Base-by-base conservation (phyloP, 148 eudicot genomes). In the Fallopia convolvulus region DNA sequence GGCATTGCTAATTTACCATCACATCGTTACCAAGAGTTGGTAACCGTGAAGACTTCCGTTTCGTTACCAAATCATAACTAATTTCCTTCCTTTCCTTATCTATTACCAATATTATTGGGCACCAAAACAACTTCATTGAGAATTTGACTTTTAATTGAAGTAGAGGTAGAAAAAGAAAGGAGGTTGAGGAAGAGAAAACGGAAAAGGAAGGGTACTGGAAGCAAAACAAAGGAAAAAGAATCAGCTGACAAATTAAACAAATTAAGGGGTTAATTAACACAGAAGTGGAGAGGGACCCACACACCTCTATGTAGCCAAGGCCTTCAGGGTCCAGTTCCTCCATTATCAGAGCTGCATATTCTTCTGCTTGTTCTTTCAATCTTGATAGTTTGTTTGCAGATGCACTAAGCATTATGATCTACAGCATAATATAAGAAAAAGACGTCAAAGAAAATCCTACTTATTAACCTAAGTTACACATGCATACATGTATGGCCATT, bases 251-350 rank as follows among this genome's bases (percentile, higher is more conserved):
- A 42, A 42, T 42, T 42, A 42, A 48, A 11, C 15, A 12, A 48
- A 48, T 48, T 11, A 12, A 48, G 50, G 50, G 15, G 50, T 48
- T 9, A 48, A 13, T 15, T 55, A 21, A 20, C 8, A 36, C 6
- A 63, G n/a, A 70, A 39, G 9, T 71, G 26, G 48, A 39, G 40
- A 68, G 72, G 72, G 14, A 2, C 74, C 40, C 73, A 41, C 41
- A 40, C 66, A 95, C 99, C 98, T 95, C 99, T 83, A 95, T 91
- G 84, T 95, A 95, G 75, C 97, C 99, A 81, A 95, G 94, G 70
- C 90, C 72, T 83, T 95, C 97, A 39, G 97, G 97, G 76, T 95
- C 99, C 66, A 92, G 74, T 75, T 93, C 97, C 84, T 95, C 99
- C 99, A 95, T 95, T 36, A 95, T 93, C 33, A 95, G 61, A 86